phyloP scores from a whole-genome alignment of 768 basidiomycete genomes.

The Cyclocybe aegerita region DNA sequence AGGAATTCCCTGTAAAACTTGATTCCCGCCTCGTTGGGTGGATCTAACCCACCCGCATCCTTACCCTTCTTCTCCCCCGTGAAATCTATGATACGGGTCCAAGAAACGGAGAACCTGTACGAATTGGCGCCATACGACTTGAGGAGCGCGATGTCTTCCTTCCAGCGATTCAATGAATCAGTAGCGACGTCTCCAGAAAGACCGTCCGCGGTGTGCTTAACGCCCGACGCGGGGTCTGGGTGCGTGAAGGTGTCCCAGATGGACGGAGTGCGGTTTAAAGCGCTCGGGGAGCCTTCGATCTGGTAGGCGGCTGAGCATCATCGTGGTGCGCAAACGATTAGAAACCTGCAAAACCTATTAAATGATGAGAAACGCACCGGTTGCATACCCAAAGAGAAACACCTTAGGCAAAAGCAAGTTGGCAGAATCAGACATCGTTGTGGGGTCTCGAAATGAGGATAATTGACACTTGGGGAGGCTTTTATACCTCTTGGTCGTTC shows the following conservation, averaged over 20 bases:
- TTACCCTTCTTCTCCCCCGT: conserved; percentile 18
- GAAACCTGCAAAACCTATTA: neutral
- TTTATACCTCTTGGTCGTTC: too few species aligned
- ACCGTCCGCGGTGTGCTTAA: conserved; percentile 54
- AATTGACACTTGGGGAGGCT: too few species aligned
- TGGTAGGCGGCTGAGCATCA: conserved; percentile 57
- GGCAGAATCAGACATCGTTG: too few species aligned
- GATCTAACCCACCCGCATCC: conserved; percentile 48
- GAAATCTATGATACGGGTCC: conserved; percentile 69
- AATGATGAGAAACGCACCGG: conserved; percentile 19
- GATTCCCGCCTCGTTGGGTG: conserved; percentile 64
- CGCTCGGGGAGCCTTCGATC: conserved; percentile 65
- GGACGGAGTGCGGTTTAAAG: conserved; percentile 57
- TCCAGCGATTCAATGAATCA: conserved; percentile 66
- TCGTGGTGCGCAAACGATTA: neutral
- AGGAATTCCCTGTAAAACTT: conserved; percentile 66
- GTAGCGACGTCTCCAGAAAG: conserved; percentile 65
- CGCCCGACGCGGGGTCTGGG: conserved; percentile 36
- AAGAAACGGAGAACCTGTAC: conserved; percentile 75
- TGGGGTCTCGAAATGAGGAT: too few species aligned
- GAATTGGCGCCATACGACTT: conserved; percentile 63
- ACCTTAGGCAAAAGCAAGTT: conserved; percentile 22
- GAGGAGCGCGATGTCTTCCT: conserved; percentile 63
- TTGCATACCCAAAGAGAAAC: conserved; percentile 35
- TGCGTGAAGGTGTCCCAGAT: conserved; percentile 77